Conservation (phyloP, 345 rosid genomes). For the Physaria fendleri region DNA sequence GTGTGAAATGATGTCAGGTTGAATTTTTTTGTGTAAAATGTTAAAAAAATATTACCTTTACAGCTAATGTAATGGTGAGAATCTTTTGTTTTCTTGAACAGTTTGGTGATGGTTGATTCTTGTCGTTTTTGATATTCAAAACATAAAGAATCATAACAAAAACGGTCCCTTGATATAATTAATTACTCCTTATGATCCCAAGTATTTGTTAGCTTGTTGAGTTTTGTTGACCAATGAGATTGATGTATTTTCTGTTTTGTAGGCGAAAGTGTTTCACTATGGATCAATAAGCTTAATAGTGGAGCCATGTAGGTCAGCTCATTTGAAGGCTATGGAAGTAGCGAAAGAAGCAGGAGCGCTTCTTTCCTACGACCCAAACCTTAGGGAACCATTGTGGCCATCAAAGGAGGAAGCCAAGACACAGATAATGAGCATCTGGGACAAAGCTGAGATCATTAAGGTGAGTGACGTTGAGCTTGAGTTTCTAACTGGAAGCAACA, state of each 20-base stretch:
- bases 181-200: conserved; percentile 1
- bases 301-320: conserved; percentile 68
- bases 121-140: not conserved
- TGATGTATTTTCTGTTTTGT: conserved; percentile 16
- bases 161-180: conserved; percentile 15
- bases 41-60: not conserved
- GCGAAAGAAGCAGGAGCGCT: conserved; percentile 53
- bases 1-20: not conserved
- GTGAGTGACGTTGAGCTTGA: conserved; percentile 46
- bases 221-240: conserved; percentile 1
- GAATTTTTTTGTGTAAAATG: not conserved
- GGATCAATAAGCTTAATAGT: conserved; percentile 67
- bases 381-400: conserved; percentile 57
- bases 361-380: conserved; percentile 68
- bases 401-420: conserved; percentile 53
- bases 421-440: conserved; percentile 65
- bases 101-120: conserved; percentile 19
- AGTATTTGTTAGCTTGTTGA: not conserved
- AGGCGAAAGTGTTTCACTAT: conserved; percentile 62
- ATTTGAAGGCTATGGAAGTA: conserved; percentile 52
- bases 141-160: too few relatives aligned
- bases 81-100: conserved; percentile 8
- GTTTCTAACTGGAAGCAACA: conserved; percentile 41
- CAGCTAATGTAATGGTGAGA: conserved; percentile 16
- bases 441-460: conserved; percentile 60